Conservation (phyloP, 352 stramenopile genomes). For the Phytophthora sojae region DNA sequence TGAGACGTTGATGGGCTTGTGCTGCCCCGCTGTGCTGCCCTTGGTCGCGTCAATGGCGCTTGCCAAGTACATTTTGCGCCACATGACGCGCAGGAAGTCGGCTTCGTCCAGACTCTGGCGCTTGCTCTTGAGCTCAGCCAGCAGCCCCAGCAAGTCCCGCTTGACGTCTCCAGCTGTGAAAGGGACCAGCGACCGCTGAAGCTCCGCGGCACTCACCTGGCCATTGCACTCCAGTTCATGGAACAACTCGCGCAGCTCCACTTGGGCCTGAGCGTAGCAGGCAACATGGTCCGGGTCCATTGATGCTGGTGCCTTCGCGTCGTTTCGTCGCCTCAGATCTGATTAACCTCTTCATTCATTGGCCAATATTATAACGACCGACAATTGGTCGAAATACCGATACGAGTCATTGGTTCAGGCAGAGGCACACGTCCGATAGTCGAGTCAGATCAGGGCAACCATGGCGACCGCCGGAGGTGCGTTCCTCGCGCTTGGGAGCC, state of each 20-base stretch:
- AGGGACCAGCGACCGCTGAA: conserved; percentile 59
- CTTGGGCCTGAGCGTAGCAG: conserved; percentile 56
- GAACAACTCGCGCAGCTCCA: conserved; percentile 68
- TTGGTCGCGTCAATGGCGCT: conserved; percentile 51
- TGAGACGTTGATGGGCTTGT: conserved; percentile 56
- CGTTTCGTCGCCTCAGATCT: neutral
- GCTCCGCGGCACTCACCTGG: conserved; percentile 47
- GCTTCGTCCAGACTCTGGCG: conserved; percentile 59
- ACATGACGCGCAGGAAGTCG: conserved; percentile 71
- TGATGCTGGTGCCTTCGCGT: neutral
- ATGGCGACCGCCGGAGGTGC: conserved; percentile 54
- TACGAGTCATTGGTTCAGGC: conserved; percentile 13
- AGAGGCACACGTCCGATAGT: conserved; percentile 5
- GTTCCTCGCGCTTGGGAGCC: conserved; percentile 17
- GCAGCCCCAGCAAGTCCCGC: conserved; percentile 59
- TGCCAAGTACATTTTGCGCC: conserved; percentile 70
- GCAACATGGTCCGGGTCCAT: conserved; percentile 63
- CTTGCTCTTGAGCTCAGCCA: conserved; percentile 56
- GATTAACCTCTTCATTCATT: neutral
- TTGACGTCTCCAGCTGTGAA: conserved; percentile 68
- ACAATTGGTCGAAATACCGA: neutral
- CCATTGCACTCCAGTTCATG: conserved; percentile 60
- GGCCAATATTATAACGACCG: neutral
- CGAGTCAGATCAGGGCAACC: conserved; percentile 1
- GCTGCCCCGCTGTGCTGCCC: conserved; percentile 5